Evolutionary conservation across 2,329 filamentous ascomycete species (phyloP), one percentile per base, ranked within the genome.

Genomic region (Fusarium scirpi): DNA sequence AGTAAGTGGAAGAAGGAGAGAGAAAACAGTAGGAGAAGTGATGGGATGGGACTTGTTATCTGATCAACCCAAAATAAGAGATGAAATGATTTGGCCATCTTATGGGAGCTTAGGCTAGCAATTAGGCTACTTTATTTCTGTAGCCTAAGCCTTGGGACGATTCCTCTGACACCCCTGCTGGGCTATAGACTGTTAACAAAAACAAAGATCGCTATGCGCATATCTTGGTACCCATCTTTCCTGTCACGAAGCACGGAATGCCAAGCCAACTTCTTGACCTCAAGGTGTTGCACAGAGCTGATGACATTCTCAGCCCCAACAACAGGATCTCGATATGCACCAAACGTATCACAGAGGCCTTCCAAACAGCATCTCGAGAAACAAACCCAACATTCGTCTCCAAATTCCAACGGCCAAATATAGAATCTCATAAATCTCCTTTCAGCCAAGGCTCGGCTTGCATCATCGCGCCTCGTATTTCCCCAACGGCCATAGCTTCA

Each of bases 1-100:
- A 76, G 60, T 30, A 29, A 34, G 11, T 72, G 69, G 69, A 67
- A 22, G 60, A 69, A 22, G 30, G 68, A 71, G 38, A 70, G 61
- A 29, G 51, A 56, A 11, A 29, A 34, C 9, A 53, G 12, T 0
- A 49, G n/a, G 61, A 65, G 32, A 65, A 65, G 61, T 51, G 61
- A 65, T 30, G n/a, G 32, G 0, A 62, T 38, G 16, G 46, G 58
- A 18, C 18, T 32, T 20, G 24, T 30, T 18, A 51, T 38, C 27
- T 27, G 34, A 25, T 22, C 12, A 59, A 58, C 20, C 12, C n/a
- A 16, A 57, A 30, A 40, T 38, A 12, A 38, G 10, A 38, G 9
- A n/a, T 0, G 9, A 38, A 38, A 4, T 4, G 6, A n/a, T n/a
- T 2, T 11, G 3, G 3, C 2, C 5, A 4, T 4, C 10, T n/a